Evolutionary conservation across 257 asterid species (phyloP).

Genomic region (Agastache rugosa): DNA sequence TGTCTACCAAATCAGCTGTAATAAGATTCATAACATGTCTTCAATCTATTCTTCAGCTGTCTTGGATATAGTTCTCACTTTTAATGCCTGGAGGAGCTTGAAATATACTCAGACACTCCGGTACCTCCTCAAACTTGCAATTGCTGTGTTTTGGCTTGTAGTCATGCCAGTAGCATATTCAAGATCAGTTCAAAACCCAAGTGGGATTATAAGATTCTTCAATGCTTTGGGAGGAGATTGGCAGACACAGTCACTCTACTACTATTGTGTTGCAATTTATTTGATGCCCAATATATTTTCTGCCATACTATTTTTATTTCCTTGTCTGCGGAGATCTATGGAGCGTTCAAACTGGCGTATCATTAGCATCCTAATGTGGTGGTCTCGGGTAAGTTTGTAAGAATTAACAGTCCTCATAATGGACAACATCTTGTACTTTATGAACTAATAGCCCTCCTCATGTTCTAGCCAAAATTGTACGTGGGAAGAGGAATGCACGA

Average conservation of each 20-base stretch:
- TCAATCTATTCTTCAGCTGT: constrained; percentile 66
- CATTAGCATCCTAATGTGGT: constrained; percentile 80
- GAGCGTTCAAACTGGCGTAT: constrained; percentile 86
- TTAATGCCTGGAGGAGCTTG: constrained; percentile 91
- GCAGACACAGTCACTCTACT: constrained; percentile 66
- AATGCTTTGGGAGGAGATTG: constrained; percentile 72
- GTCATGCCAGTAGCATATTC: constrained; percentile 87
- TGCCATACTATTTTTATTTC: constrained; percentile 73
- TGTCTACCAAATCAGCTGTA: constrained; percentile 28
- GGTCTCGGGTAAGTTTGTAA: constrained; percentile 74
- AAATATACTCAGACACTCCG: constrained; percentile 80
- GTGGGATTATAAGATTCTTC: constrained; percentile 77
- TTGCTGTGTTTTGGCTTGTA: constrained; percentile 90
- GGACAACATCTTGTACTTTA: constrained; percentile 29
- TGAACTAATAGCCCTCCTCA: constrained; percentile 32
- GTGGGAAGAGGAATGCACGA: constrained; percentile 99
- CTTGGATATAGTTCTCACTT: constrained; percentile 81
- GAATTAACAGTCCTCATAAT: neutral
- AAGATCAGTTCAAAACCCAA: constrained; percentile 77
- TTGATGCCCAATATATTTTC: constrained; percentile 89
- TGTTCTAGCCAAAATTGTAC: constrained; percentile 84
- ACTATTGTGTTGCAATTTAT: constrained; percentile 83
- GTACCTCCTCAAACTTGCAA: constrained; percentile 78
- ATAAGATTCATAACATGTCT: constrained; percentile 28
- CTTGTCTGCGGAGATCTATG: constrained; percentile 76